phyloP scores from a whole-genome alignment of 1,284 basidiomycete species.

The Coniferiporia weirii region DNA sequence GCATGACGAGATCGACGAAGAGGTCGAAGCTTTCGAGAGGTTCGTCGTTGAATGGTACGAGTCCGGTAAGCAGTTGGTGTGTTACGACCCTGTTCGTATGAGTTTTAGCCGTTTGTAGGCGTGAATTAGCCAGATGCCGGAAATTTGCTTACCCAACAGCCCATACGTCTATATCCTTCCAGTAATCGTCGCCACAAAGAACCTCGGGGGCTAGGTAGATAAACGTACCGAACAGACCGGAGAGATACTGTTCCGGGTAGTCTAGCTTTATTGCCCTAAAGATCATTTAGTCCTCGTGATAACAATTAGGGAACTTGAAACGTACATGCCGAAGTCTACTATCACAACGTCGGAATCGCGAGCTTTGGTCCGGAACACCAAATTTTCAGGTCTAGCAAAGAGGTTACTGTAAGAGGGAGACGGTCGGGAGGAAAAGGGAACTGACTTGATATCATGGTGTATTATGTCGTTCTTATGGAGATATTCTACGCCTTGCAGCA shows the following conservation, averaged over 20 bases:
- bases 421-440: not conserved
- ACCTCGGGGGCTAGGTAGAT: conserved; percentile 96
- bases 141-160: conserved; percentile 65
- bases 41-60: not conserved
- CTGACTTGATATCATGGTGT: conserved; percentile 83
- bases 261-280: conserved; percentile 49
- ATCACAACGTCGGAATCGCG: conserved; percentile 80
- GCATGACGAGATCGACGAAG: not conserved
- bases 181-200: conserved; percentile 78
- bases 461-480: conserved; percentile 86
- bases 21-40: not conserved
- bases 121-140: conserved; percentile 4
- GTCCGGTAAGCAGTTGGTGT: not conserved
- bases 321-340: conserved; percentile 94
- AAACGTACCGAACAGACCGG: conserved; percentile 81
- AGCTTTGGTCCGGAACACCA: conserved; percentile 78
- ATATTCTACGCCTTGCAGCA: conserved; percentile 77
- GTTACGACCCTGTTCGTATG: conserved; percentile 34
- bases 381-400: conserved; percentile 78
- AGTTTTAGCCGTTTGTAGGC: not conserved
- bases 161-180: conserved; percentile 93
- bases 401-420: too few relatives aligned
- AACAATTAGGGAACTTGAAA: conserved; percentile 3
- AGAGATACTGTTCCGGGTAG: conserved; percentile 71
- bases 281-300: too few relatives aligned